Percentiles rank a stretch among this genome's conserved stretches.
Evolutionary conservation across 2,329 filamentous ascomycete species (phyloP).

Genomic region (Calonectria hawksworthii): DNA sequence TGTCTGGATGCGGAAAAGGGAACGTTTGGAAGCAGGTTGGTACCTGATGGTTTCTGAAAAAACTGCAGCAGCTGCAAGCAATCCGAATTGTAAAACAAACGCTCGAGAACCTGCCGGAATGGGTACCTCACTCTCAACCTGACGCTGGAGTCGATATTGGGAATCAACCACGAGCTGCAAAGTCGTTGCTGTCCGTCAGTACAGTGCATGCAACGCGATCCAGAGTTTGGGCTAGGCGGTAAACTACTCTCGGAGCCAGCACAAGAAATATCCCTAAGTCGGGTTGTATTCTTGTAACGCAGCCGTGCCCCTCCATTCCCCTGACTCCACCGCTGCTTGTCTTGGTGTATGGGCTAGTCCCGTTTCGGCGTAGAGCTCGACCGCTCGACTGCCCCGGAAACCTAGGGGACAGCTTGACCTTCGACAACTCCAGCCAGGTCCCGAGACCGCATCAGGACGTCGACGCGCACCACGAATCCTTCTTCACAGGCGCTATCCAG

Average conservation of each 20-base stretch:
- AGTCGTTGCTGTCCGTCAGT: constrained; percentile 4
- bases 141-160: neutral
- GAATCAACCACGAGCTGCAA: constrained; percentile 17
- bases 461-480: constrained; percentile 22
- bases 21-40: neutral
- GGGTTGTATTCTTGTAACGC: constrained; percentile 40
- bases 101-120: neutral
- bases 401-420: constrained; percentile 48
- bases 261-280: constrained; percentile 33
- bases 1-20: neutral
- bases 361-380: constrained; percentile 41
- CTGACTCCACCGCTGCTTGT: constrained; percentile 40
- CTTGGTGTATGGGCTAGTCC: constrained; percentile 35
- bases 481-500: constrained; percentile 16
- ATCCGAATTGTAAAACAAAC: neutral
- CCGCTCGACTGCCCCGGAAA: constrained; percentile 23
- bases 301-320: constrained; percentile 41
- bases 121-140: neutral
- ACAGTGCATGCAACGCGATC: constrained; percentile 28
- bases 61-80: neutral
- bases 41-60: neutral
- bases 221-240: neutral
- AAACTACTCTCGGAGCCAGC: constrained; percentile 16
- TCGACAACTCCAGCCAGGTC: constrained; percentile 41
- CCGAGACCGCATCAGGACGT: constrained; percentile 38